These are phyloP conservation scores for Trypanosoma grayi DNA, from an alignment of 208 protist species.

Conservation along the genomic window DNA sequence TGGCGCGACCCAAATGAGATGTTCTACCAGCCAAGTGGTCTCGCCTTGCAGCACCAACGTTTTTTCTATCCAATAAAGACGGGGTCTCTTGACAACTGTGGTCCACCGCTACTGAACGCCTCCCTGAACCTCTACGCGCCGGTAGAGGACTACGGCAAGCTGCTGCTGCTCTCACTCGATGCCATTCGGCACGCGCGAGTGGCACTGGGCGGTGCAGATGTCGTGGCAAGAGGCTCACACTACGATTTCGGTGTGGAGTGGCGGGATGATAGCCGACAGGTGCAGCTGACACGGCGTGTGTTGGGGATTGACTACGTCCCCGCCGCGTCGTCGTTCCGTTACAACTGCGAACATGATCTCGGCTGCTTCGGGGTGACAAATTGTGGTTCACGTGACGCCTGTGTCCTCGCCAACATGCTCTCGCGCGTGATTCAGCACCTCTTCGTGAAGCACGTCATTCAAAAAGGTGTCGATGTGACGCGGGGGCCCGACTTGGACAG, in stretches of 20 bases:
- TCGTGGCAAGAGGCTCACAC: slow-evolving; percentile 11
- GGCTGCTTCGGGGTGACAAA: slow-evolving; percentile 73
- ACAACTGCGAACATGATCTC: slow-evolving; percentile 60
- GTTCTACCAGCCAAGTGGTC: slow-evolving; percentile 79
- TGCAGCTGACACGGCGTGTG: slow-evolving; percentile 35
- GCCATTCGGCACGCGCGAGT: slow-evolving; percentile 65
- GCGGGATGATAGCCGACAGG: slow-evolving; percentile 22
- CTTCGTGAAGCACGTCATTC: slow-evolving; percentile 72
- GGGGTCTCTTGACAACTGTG: slow-evolving; percentile 46
- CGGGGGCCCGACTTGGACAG: slow-evolving; percentile 54
- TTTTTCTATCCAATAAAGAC: slow-evolving; percentile 41
- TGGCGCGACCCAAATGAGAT: slow-evolving; percentile 80
- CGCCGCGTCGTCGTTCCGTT: slow-evolving; percentile 59
- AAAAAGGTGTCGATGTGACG: slow-evolving; percentile 47
- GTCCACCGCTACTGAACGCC: slow-evolving; percentile 61
- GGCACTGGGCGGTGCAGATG: slow-evolving; percentile 23
- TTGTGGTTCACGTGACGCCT: slow-evolving; percentile 58
- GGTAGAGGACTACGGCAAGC: slow-evolving; percentile 77
- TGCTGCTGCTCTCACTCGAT: slow-evolving; percentile 73
- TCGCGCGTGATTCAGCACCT: slow-evolving; percentile 72
- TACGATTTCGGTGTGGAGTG: slow-evolving; percentile 78
- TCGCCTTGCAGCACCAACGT: slow-evolving; percentile 54
- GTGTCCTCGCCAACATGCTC: slow-evolving; percentile 55
- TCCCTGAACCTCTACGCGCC: slow-evolving; percentile 78
- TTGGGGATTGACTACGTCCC: slow-evolving; percentile 46